Conservation (phyloP, 345 rosid species). For the Triadica sebifera region DNA sequence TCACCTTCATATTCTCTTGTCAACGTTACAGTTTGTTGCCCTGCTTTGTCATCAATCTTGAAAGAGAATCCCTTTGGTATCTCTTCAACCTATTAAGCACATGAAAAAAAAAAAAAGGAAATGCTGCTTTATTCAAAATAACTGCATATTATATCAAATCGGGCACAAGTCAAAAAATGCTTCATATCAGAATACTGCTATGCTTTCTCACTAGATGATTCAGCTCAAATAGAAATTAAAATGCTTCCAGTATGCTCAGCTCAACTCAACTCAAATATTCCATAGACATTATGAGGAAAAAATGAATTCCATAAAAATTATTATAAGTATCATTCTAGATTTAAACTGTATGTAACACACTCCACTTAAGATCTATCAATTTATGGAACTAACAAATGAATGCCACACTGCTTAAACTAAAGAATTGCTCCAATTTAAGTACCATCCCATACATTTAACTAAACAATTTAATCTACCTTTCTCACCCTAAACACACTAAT, state of each 20-base stretch:
- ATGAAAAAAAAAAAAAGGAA: neutral
- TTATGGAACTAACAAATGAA: neutral
- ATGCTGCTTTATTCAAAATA: neutral
- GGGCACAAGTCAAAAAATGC: neutral
- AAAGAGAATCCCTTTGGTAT: slow-evolving; percentile 70
- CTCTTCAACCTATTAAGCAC: slow-evolving; percentile 49
- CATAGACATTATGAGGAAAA: neutral
- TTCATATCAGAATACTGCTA: neutral
- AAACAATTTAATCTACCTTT: neutral
- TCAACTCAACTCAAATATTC: neutral
- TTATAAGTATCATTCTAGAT: neutral
- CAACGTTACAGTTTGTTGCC: slow-evolving; percentile 53
- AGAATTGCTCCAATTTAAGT: neutral
- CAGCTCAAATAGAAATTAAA: neutral
- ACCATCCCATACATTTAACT: too few species aligned
- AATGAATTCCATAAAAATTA: neutral
- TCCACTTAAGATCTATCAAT: neutral
- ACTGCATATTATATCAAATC: neutral
- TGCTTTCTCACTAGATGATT: neutral
- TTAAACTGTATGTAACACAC: neutral
- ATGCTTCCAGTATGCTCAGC: neutral
- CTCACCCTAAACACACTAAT: neutral
- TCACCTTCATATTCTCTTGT: slow-evolving; percentile 71
- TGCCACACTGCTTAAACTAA: neutral
- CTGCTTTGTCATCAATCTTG: slow-evolving; percentile 68